These are phyloP conservation scores for Heracleum sosnowskyi DNA, from an alignment of 129 eudicot genomes.

Conservation along the genomic window DNA sequence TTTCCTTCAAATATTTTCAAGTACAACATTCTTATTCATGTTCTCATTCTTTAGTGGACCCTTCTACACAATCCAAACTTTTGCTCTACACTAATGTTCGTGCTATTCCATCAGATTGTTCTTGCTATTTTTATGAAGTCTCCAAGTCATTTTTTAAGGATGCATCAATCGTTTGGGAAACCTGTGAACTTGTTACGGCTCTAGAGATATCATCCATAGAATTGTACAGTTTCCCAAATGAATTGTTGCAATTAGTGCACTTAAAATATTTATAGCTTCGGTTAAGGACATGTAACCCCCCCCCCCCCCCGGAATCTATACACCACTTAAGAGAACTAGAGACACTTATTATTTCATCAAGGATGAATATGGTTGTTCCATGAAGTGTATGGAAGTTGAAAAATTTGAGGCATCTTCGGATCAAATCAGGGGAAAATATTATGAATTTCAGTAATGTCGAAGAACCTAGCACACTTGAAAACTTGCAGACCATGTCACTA, in stretches of 20 bases:
- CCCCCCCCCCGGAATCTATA: slow-evolving; percentile 22
- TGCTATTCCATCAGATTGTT: not conserved
- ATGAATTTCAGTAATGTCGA: slow-evolving; percentile 3
- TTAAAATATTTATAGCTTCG: slow-evolving; percentile 28
- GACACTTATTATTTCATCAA: slow-evolving; percentile 6
- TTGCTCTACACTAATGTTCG: not conserved
- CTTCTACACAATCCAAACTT: not conserved
- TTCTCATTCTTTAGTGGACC: not conserved
- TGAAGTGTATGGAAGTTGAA: slow-evolving; percentile 6
- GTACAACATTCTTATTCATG: not conserved
- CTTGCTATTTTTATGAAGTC: not conserved
- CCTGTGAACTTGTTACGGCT: slow-evolving; percentile 19
- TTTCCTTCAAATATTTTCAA: not conserved
- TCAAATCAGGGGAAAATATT: slow-evolving; percentile 5
- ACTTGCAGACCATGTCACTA: too few relatives aligned
- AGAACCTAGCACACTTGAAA: not conserved
- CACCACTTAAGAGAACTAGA: slow-evolving; percentile 14
- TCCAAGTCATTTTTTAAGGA: not conserved
- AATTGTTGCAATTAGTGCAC: slow-evolving; percentile 17
- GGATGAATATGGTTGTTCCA: not conserved
- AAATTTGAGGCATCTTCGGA: slow-evolving; percentile 19
- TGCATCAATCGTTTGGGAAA: not conserved
- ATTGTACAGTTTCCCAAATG: slow-evolving; percentile 10
- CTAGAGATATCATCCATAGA: slow-evolving; percentile 11
- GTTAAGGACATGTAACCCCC: not conserved